phyloP scores from a whole-genome alignment of 2,329 filamentous ascomycete species.

The Aspergillus sp. region DNA sequence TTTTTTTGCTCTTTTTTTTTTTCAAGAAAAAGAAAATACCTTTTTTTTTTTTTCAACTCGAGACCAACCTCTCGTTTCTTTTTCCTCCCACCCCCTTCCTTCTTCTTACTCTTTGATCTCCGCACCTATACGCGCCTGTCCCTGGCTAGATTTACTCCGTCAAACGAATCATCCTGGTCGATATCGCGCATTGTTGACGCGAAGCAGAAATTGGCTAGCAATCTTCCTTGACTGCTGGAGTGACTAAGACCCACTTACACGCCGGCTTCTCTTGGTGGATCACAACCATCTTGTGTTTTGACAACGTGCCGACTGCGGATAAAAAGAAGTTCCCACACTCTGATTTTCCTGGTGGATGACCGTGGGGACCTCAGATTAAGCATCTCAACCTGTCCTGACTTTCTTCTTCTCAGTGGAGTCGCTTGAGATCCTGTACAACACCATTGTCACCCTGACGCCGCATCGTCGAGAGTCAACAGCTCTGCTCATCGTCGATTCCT shows the following conservation, averaged over 20 bases:
- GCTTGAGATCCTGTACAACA: conserved; percentile 23
- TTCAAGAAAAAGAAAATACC: conserved; percentile 11
- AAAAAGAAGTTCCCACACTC: conserved; percentile 41
- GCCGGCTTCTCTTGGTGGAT: conserved; percentile 38
- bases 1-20: conserved; percentile 15
- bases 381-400: conserved; percentile 30
- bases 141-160: conserved; percentile 16
- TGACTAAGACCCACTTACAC: conserved; percentile 41
- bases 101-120: conserved; percentile 16
- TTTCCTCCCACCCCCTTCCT: conserved; percentile 20
- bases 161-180: conserved; percentile 20
- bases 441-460: conserved; percentile 3
- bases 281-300: conserved; percentile 37
- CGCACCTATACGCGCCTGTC: conserved; percentile 15
- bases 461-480: background rate
- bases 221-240: conserved; percentile 29
- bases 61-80: conserved; percentile 10
- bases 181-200: conserved; percentile 33
- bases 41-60: conserved; percentile 14
- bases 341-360: conserved; percentile 39
- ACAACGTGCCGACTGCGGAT: conserved; percentile 46
- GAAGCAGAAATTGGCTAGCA: conserved; percentile 33
- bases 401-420: conserved; percentile 34
- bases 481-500: conserved; percentile 2
- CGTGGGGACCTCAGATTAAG: conserved; percentile 42